phyloP scores from a whole-genome alignment of 2,329 filamentous ascomycete species.

The Aspergillus vadensis region DNA sequence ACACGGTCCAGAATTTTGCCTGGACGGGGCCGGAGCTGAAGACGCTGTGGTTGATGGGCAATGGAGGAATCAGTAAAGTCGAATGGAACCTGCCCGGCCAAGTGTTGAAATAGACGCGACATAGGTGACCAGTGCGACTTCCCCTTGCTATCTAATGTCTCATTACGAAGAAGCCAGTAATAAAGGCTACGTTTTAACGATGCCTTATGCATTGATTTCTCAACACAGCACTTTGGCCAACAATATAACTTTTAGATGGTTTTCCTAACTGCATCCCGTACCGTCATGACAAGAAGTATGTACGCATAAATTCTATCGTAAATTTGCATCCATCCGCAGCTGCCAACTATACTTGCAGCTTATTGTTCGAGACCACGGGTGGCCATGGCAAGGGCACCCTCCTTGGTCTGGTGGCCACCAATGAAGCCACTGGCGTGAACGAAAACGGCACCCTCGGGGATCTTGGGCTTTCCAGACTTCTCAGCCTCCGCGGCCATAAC shows the following conservation, averaged over 20 bases:
- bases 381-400: conserved; percentile 85
- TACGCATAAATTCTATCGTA: neutral
- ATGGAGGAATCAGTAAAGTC: conserved; percentile 43
- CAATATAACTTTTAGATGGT: neutral
- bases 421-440: conserved; percentile 96
- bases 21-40: conserved; percentile 45
- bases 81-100: conserved; percentile 41
- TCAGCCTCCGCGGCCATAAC: conserved; percentile 45
- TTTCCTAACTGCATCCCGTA: neutral
- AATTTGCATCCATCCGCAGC: neutral
- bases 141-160: neutral
- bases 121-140: neutral
- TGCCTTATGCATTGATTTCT: neutral
- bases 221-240: neutral
- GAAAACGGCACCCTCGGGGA: conserved; percentile 70
- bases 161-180: neutral
- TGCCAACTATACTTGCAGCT: neutral
- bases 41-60: conserved; percentile 46
- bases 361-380: conserved; percentile 38
- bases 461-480: conserved; percentile 39
- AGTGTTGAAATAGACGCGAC: conserved; percentile 19
- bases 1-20: conserved; percentile 49
- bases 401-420: conserved; percentile 88
- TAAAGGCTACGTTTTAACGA: neutral
- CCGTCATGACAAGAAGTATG: neutral